phyloP scores from a whole-genome alignment of 2,329 filamentous ascomycete genomes.

The Ascochyta koolunga region DNA sequence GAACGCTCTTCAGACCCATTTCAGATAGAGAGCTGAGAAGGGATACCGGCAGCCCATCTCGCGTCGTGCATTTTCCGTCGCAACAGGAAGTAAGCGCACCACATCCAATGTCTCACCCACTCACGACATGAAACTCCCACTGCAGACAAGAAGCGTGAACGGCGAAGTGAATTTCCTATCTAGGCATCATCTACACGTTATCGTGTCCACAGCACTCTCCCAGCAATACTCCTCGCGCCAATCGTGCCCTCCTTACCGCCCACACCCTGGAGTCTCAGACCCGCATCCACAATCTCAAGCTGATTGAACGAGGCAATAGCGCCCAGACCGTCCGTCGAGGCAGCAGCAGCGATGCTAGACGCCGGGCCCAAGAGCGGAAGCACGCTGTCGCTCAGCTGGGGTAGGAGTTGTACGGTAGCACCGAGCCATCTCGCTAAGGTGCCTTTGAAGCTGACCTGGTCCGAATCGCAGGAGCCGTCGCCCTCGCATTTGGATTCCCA shows the following conservation, averaged over 20 bases:
- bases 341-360: constrained; percentile 11
- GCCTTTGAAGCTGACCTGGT: constrained; percentile 72
- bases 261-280: constrained; percentile 22
- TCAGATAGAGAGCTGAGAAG: too few species aligned
- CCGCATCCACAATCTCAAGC: constrained; percentile 28
- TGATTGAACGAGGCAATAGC: constrained; percentile 24
- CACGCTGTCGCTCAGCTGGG: constrained; percentile 23
- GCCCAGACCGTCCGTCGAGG: constrained; percentile 13
- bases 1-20: too few species aligned
- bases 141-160: too few species aligned
- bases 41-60: too few species aligned
- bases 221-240: constrained; percentile 22
- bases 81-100: too few species aligned
- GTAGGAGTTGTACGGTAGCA: constrained; percentile 28
- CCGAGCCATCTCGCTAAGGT: constrained; percentile 38
- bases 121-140: too few species aligned
- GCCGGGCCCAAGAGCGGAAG: constrained; percentile 18
- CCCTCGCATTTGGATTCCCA: constrained; percentile 69
- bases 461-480: constrained; percentile 63
- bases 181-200: not conserved
- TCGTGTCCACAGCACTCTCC: constrained; percentile 8
- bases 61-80: too few species aligned
- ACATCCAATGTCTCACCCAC: too few species aligned
- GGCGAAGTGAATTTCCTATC: not conserved
- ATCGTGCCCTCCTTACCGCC: constrained; percentile 24